Percentiles rank a stretch among this genome's conserved stretches.
Conservation (phyloP, 805 yeast species). For the Wickerhamiella bombiphila region DNA sequence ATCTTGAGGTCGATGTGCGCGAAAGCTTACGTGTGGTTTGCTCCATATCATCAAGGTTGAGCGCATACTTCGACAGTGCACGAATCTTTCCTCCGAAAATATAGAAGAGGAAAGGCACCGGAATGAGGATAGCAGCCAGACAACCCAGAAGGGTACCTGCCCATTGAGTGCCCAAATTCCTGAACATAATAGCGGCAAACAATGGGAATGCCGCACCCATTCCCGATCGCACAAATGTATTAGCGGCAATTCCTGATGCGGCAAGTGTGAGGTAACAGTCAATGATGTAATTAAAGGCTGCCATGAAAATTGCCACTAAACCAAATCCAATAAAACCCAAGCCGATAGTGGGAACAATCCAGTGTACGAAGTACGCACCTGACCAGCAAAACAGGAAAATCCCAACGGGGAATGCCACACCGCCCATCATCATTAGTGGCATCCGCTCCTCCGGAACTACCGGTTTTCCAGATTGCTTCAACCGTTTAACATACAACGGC, state of each 20-base stretch:
- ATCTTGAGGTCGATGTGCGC: too few species aligned
- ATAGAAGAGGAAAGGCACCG: constrained; percentile 54
- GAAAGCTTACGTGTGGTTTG: too few species aligned
- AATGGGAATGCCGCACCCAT: constrained; percentile 60
- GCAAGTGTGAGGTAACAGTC: constrained; percentile 44
- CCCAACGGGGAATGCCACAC: constrained; percentile 57
- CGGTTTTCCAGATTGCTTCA: constrained; percentile 38
- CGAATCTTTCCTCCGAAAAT: constrained; percentile 45
- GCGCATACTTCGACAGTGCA: constrained; percentile 42
- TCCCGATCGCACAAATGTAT: constrained; percentile 50
- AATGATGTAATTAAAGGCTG: constrained; percentile 44
- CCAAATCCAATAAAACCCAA: constrained; percentile 38
- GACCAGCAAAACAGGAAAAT: constrained; percentile 82
- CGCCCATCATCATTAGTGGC: constrained; percentile 62
- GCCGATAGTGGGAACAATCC: constrained; percentile 44
- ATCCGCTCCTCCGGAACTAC: constrained; percentile 70
- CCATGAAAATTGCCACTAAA: constrained; percentile 40
- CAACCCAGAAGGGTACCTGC: constrained; percentile 61
- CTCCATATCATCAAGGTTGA: constrained; percentile 2
- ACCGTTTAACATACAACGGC: constrained; percentile 31
- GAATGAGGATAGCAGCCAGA: constrained; percentile 39
- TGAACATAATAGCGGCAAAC: constrained; percentile 59
- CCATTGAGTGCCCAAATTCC: constrained; percentile 57
- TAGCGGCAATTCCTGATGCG: constrained; percentile 53
- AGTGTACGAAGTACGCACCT: constrained; percentile 61